Base-by-base conservation (phyloP, 768 basidiomycete genomes). In the Podaxis rugospora region DNA sequence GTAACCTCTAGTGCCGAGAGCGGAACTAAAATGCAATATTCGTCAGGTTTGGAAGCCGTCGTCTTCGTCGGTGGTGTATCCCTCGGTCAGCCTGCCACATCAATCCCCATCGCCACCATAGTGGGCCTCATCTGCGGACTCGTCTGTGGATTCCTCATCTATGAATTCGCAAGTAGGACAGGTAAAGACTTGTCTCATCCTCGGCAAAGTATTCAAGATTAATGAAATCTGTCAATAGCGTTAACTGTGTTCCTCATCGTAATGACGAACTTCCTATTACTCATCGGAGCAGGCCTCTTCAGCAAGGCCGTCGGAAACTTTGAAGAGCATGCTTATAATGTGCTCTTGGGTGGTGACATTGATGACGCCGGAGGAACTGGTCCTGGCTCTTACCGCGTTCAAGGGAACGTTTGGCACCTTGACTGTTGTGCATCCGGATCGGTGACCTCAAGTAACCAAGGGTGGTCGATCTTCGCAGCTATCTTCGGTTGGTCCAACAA, bases 41-140 rank as follows among this genome's bases (percentile, higher is more conserved):
- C 47, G 11, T 16, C 64, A 88, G 87, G 87, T 51, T 78, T 98
- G 63, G 95, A 98, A 72, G 94, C 91, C 0, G 89, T 97, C 60
- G 80, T 98, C 62, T 97, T 98, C 69, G 93, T 97, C 37, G 92
- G 95, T 3, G 94, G 95, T 54, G 94, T 98, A 36, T 88, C 95
- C 3, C 87, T 98, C 54, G 89, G 88, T 35, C 83, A 92, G 67
- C 78, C 86, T 4, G 95, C 92, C 1, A 83, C 81, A 1, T 83
- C 95, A 5, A 95, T 97, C 66, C 96, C 96, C 0, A 88, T 98
- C 46, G 90, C 96, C 5, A 85, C 93, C 51, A 89, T 98, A 60
- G 85, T 88, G 37, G 96, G 95, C 27, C 75, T 98, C 60, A 69
- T 95, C 56, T 83, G 84, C 55, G 95, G 96, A 13, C 73, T 92